These are phyloP conservation scores for Helotiales sp. DNA, from an alignment of 2,329 filamentous ascomycete genomes.

Conservation along the genomic window DNA sequence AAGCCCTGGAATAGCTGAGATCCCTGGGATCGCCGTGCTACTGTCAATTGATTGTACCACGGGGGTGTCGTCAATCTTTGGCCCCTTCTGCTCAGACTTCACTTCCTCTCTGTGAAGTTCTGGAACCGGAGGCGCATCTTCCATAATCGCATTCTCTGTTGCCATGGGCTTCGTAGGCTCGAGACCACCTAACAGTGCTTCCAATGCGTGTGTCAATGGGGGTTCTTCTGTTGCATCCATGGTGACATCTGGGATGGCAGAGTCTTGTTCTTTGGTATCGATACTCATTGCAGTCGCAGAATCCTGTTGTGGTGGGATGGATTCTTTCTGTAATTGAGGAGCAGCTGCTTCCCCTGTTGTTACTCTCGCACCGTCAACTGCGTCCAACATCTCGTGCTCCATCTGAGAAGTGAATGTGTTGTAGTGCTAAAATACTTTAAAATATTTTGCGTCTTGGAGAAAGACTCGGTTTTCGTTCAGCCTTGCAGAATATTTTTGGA, in stretches of 20 bases:
- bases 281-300: not conserved
- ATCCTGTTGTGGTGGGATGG: not conserved
- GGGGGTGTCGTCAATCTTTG: not conserved
- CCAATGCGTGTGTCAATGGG: slow-evolving; percentile 30
- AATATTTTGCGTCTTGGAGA: slow-evolving; percentile 1
- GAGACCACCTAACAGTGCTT: slow-evolving; percentile 31
- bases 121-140: not conserved
- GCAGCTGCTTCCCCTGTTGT: not conserved
- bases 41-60: too few relatives aligned
- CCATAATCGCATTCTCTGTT: not conserved
- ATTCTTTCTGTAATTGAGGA: not conserved
- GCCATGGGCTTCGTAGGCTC: slow-evolving; percentile 3
- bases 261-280: slow-evolving; percentile 4
- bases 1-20: not conserved
- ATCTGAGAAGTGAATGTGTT: slow-evolving; percentile 15
- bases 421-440: slow-evolving; percentile 9
- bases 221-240: slow-evolving; percentile 8
- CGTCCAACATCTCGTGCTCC: slow-evolving; percentile 19
- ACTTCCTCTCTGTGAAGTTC: not conserved
- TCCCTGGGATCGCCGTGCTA: too few relatives aligned
- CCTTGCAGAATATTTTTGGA: not conserved
- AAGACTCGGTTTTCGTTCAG: not conserved
- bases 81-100: too few relatives aligned
- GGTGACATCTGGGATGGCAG: slow-evolving; percentile 4
- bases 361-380: slow-evolving; percentile 15